A percentile compares a stretch with the other conserved stretches of the same genome.
Conservation (phyloP, 441 rosid species). For the Pelargonium australe region DNA sequence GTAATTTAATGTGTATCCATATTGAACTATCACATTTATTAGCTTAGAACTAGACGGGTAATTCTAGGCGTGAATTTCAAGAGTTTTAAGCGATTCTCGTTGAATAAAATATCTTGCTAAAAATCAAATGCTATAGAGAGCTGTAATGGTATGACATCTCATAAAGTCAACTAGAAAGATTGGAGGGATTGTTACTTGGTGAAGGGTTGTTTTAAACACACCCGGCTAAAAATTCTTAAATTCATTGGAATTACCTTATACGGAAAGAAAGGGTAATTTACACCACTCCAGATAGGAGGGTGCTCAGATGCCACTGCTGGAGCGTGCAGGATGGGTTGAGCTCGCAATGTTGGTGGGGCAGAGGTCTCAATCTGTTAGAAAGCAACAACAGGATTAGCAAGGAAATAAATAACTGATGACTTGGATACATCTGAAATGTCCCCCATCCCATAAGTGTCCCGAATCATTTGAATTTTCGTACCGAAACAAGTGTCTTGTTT, state of each 20-base stretch:
- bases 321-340: conserved; percentile 17
- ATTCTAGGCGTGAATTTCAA: background rate
- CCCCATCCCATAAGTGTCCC: no score
- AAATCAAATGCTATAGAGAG: no score
- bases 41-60: background rate
- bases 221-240: background rate
- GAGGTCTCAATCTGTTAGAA: conserved; percentile 30
- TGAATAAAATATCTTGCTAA: background rate
- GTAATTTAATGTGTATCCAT: background rate
- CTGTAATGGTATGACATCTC: no score
- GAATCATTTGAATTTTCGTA: no score
- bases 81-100: background rate
- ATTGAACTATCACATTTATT: background rate
- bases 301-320: conserved; percentile 26
- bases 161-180: background rate
- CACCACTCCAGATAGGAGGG: conserved; percentile 25
- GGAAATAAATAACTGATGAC: conserved; percentile 4
- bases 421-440: no score
- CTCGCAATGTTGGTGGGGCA: conserved; percentile 17
- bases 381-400: background rate
- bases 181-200: background rate
- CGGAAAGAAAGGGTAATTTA: conserved; percentile 32
- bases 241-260: conserved; percentile 23
- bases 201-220: no score
- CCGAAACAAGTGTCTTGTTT: no score